Percentiles rank a stretch among this genome's conserved stretches.
These are phyloP conservation scores for Actinomucor elegans DNA, from an alignment of 371 early-diverging fungal species.

Conservation along the genomic window DNA sequence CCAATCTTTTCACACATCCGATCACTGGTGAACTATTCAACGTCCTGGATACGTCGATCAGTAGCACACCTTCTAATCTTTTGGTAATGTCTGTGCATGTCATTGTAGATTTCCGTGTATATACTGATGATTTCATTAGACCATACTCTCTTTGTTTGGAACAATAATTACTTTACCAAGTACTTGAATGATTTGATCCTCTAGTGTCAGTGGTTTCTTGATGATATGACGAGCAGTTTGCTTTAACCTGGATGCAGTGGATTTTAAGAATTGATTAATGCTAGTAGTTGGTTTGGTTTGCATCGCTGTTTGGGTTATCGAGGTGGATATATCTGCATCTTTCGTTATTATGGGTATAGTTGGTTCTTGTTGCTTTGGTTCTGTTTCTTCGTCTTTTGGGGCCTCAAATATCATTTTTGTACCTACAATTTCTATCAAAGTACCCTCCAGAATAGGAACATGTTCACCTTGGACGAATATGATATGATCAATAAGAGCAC, in stretches of 20 bases:
- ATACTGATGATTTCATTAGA: no score
- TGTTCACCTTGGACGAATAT: conserved; percentile 23
- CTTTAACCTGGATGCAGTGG: background rate
- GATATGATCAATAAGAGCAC: conserved; percentile 32
- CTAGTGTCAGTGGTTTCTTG: conserved; percentile 3
- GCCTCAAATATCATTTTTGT: conserved; percentile 22
- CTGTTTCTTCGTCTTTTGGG: conserved; percentile 1
- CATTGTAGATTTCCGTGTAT: conserved; percentile 28
- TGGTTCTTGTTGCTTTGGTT: background rate
- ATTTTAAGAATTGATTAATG: background rate
- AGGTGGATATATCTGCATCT: background rate
- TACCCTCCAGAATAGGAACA: conserved; percentile 26
- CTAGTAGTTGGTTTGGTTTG: background rate
- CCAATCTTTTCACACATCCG: conserved; percentile 48
- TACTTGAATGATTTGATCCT: conserved; percentile 20
- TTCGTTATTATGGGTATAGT: background rate
- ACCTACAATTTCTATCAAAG: conserved; percentile 29
- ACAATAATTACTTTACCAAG: conserved; percentile 18
- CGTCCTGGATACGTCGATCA: background rate
- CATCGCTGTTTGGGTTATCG: background rate
- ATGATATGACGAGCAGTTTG: background rate
- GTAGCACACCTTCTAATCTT: background rate
- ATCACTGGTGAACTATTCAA: conserved; percentile 8
- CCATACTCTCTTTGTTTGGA: no score
- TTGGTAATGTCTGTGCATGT: conserved; percentile 14